Evolutionary conservation across 2,329 filamentous ascomycete species (phyloP), one percentile per base, ranked within the genome.

Genomic region (Ceratocystis albifundus): DNA sequence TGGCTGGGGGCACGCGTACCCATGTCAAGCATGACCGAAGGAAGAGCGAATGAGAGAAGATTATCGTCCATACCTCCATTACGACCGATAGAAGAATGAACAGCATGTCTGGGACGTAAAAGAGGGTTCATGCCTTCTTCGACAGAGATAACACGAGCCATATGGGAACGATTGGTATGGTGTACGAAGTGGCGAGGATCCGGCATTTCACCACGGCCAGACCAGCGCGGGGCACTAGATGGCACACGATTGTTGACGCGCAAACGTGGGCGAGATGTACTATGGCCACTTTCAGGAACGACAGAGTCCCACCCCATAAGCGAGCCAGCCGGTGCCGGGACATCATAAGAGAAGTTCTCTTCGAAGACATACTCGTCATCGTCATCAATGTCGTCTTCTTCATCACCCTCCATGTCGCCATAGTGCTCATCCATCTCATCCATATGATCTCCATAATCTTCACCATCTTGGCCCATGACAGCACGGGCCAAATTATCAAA

Each of bases 111-210:
- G 59, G 89, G 87, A 70, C 91, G 88, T 65, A 97, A 83, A 12
- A 97, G 80, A 55, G 93, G 93, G 72, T 97, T 96, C 25, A 86
- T 81, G 2, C 90, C 91, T 73, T 96, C 92, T 70, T 96, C 90
- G 78, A 61, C 80, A 80, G 65, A 25, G 28, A 81, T 75, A 66
- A 84, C 25, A 8, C 67, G 45, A 50, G 25, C 41, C 22, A 41
- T n/a, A 3, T 61, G 64, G 5, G 64, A 61, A 30, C 62, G 61
- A 53, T 50, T 64, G n/a, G 25, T n/a, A 8, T 48, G 61, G 30
- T 62, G 45, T 4, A 32, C 20, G 3, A 36, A 65, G 63, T 30
- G 44, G 12, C 66, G 63, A 15, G n/a, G 17, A 48, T 65, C 66
- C 4, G 62, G 10, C 1, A 65, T 41, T 6, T 67, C 66, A n/a